These are phyloP conservation scores for Inga laurina DNA, from an alignment of 306 rosid genomes.

Conservation along the genomic window DNA sequence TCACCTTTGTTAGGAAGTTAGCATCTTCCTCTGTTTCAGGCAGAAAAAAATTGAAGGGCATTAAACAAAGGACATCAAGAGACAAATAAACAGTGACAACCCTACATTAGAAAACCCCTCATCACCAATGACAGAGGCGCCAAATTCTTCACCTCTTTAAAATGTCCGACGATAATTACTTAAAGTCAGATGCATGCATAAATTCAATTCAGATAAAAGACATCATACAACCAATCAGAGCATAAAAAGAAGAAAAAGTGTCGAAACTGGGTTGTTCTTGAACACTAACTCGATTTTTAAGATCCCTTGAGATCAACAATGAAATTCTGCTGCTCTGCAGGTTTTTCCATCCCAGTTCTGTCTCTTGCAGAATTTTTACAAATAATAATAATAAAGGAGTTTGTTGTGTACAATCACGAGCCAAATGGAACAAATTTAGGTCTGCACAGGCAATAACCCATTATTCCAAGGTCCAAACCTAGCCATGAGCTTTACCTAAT, in stretches of 20 bases:
- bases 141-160: background rate
- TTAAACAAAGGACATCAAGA: background rate
- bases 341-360: background rate
- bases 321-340: background rate
- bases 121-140: background rate
- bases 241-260: background rate
- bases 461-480: background rate
- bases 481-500: background rate
- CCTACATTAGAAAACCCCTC: background rate
- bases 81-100: background rate
- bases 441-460: background rate
- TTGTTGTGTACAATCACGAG: background rate
- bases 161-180: background rate
- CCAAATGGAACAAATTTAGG: background rate
- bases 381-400: too few species aligned
- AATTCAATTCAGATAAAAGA: background rate
- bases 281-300: background rate
- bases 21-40: slow-evolving; percentile 9
- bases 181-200: background rate
- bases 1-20: slow-evolving; percentile 2
- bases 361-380: background rate
- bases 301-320: background rate
- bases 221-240: background rate
- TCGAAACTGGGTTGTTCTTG: background rate
- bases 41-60: background rate